These are phyloP conservation scores for Ambrosia hybrid DNA, from an alignment of 140 eudicot genomes.

Conservation along the genomic window DNA sequence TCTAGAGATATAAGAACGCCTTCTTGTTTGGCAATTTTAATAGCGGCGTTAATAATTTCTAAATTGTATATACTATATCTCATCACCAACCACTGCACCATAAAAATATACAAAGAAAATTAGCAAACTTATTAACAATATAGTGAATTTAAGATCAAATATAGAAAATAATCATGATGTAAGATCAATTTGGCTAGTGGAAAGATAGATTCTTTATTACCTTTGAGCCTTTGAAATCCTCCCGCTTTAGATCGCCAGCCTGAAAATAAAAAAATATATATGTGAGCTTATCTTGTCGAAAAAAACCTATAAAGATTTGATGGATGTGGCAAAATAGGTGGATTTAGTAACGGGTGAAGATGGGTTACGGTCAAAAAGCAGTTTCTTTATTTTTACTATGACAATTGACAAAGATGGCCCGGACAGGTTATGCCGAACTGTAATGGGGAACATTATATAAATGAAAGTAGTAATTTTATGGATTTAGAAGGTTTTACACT, in stretches of 20 bases:
- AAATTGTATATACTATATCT: constrained; percentile 73
- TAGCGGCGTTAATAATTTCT: constrained; percentile 74
- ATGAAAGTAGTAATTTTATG: not conserved
- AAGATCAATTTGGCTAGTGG: constrained; percentile 1
- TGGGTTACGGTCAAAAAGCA: no score
- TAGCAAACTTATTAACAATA: not conserved
- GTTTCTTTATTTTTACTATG: not conserved
- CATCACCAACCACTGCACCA: constrained; percentile 83
- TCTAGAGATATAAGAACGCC: constrained; percentile 79
- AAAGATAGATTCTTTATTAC: constrained; percentile 37
- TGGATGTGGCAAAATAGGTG: not conserved
- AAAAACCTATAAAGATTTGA: not conserved
- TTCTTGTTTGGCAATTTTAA: constrained; percentile 84
- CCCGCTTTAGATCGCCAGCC: constrained; percentile 78
- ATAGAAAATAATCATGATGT: not conserved
- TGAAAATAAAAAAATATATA: constrained; percentile 36
- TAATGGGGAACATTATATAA: not conserved
- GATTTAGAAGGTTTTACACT: not conserved
- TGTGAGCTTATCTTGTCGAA: constrained; percentile 8
- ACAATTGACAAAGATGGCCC: not conserved
- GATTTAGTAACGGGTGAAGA: no score
- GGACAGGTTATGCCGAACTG: no score
- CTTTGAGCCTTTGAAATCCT: constrained; percentile 85
- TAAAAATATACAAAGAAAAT: constrained; percentile 15
- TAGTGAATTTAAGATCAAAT: constrained; percentile 1